A percentile compares a stretch with the other conserved stretches of the same genome.
These are phyloP conservation scores for Karstenula rhodostoma DNA, from an alignment of 2,329 filamentous ascomycete species.

Conservation along the genomic window DNA sequence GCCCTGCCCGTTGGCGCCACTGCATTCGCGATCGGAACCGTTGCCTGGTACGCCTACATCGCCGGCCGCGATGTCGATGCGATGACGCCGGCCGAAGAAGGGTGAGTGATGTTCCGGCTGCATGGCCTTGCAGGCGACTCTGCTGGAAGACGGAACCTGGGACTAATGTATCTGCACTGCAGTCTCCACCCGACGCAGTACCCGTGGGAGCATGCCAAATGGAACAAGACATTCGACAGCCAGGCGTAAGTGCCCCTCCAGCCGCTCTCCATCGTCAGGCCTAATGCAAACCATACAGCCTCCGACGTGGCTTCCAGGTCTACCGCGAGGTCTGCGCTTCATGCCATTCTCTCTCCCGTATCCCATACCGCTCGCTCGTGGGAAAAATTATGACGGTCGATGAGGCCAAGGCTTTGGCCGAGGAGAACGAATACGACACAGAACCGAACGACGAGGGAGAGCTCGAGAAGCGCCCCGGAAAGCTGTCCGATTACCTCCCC, in stretches of 20 bases:
- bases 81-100: conserved; percentile 94
- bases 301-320: conserved; percentile 98
- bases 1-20: conserved; percentile 87
- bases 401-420: conserved; percentile 95
- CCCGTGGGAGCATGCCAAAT: conserved; percentile 94
- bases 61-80: conserved; percentile 89
- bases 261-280: neutral
- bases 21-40: conserved; percentile 83
- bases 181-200: conserved; percentile 93
- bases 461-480: conserved; percentile 97
- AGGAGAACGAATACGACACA: conserved; percentile 98
- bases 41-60: conserved; percentile 97
- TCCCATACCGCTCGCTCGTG: conserved; percentile 92
- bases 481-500: conserved; percentile 97
- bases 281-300: conserved; percentile 62
- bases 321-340: conserved; percentile 98
- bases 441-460: conserved; percentile 98
- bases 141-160: conserved; percentile 34
- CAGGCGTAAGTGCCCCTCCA: conserved; percentile 74
- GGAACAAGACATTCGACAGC: conserved; percentile 96
- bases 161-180: conserved; percentile 36
- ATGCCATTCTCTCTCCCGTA: conserved; percentile 94
- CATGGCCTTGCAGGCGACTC: conserved; percentile 34
- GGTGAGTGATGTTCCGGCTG: conserved; percentile 71
- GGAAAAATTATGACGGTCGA: conserved; percentile 93